Evolutionary conservation across 1,284 basidiomycete genomes (phyloP).

Genomic region (Afroboletus lepidellus): DNA sequence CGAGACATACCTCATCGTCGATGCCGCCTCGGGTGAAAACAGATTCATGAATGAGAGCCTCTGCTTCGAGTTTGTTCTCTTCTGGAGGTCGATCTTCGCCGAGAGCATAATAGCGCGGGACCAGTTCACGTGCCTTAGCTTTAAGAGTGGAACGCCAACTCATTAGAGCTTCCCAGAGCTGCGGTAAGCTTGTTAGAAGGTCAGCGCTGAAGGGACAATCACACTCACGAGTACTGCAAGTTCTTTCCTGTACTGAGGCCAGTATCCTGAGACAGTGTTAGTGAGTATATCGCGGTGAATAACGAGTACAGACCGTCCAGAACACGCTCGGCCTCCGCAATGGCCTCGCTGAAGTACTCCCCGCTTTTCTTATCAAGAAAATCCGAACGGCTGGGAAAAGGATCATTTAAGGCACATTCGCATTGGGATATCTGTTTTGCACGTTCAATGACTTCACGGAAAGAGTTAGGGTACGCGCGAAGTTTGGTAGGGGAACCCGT

Average conservation of each 20-base stretch:
- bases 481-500: neutral
- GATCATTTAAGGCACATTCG: neutral
- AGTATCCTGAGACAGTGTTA: neutral
- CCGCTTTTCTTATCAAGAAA: neutral
- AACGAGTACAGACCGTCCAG: neutral
- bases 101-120: neutral
- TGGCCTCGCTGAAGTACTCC: neutral
- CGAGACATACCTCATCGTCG: neutral
- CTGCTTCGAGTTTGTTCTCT: neutral
- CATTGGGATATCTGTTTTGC: neutral
- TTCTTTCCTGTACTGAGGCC: neutral
- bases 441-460: neutral
- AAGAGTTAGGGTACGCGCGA: neutral
- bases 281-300: neutral
- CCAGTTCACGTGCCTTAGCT: neutral
- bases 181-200: neutral
- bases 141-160: neutral
- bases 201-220: too few species aligned
- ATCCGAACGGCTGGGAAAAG: neutral
- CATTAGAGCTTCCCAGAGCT: neutral
- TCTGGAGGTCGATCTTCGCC: neutral
- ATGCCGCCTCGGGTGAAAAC: neutral
- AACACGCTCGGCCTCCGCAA: neutral
- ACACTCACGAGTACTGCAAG: neutral
- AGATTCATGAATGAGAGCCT: neutral